These are phyloP conservation scores for Phyllosticta ampelicida DNA, from an alignment of 2,329 filamentous ascomycete genomes.

Conservation along the genomic window DNA sequence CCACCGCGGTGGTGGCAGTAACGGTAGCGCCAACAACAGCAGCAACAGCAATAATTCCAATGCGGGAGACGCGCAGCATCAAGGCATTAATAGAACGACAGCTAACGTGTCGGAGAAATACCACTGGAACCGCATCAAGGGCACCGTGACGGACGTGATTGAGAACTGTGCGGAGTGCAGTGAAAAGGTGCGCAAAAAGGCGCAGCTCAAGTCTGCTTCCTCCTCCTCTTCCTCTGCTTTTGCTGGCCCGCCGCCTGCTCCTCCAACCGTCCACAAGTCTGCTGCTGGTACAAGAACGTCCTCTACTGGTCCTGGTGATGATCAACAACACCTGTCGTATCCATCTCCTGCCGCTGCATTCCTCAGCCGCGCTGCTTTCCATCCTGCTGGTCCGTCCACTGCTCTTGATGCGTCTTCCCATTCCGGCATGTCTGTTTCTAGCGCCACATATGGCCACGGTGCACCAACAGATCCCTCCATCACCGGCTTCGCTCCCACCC, in stretches of 20 bases:
- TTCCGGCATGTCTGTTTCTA: not conserved
- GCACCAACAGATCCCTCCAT: not conserved
- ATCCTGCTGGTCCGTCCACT: not conserved
- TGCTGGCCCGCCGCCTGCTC: not conserved
- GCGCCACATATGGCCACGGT: not conserved
- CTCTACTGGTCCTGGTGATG: not conserved
- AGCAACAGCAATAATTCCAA: not conserved
- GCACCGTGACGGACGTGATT: constrained; percentile 91
- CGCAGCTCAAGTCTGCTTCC: constrained; percentile 1
- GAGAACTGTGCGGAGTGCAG: constrained; percentile 86
- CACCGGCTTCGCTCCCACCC: not conserved
- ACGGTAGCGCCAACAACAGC: not conserved
- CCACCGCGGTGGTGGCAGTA: constrained; percentile 42
- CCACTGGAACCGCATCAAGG: constrained; percentile 97
- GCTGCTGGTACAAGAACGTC: not conserved
- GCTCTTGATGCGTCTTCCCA: not conserved
- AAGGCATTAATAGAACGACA: constrained; percentile 95
- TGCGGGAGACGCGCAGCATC: constrained; percentile 11
- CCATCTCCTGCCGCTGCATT: not conserved
- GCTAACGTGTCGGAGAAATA: constrained; percentile 87
- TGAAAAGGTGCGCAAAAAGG: constrained; percentile 35
- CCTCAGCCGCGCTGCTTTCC: not conserved
- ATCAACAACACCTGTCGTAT: not conserved
- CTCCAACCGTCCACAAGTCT: not conserved
- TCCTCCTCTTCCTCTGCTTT: not conserved